Conservation (phyloP, 768 basidiomycete genomes). For the Polyporus arcularius region DNA sequence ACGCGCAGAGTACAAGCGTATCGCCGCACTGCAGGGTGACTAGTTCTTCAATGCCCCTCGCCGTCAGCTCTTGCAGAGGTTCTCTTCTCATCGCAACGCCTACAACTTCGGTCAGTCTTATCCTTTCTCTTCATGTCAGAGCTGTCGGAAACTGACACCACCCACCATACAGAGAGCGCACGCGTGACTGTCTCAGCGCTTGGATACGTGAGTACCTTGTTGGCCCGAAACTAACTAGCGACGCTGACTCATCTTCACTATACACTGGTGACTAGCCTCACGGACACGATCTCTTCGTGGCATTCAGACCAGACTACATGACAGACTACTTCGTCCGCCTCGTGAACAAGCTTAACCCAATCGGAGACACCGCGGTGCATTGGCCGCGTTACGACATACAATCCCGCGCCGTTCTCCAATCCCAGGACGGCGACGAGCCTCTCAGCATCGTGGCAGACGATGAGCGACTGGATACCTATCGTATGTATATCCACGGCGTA, state of each 20-base stretch:
- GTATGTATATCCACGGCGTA: too few relatives aligned
- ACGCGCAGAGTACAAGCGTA: slow-evolving; percentile 39
- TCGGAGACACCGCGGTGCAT: slow-evolving; percentile 24
- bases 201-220: slow-evolving; percentile 1
- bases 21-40: slow-evolving; percentile 32
- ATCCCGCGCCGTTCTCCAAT: not conserved
- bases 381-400: slow-evolving; percentile 22
- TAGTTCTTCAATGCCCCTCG: slow-evolving; percentile 28
- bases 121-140: not conserved
- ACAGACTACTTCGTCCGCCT: slow-evolving; percentile 50
- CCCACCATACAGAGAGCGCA: slow-evolving; percentile 11
- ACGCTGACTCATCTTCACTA: not conserved
- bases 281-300: slow-evolving; percentile 41
- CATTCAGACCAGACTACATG: slow-evolving; percentile 45
- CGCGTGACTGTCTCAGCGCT: slow-evolving; percentile 6
- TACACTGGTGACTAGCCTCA: slow-evolving; percentile 38
- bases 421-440: not conserved
- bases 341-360: slow-evolving; percentile 45
- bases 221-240: not conserved
- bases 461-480: not conserved
- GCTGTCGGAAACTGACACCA: too few relatives aligned
- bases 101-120: slow-evolving; percentile 23
- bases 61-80: slow-evolving; percentile 26
- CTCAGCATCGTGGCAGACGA: not conserved
- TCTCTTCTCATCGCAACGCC: slow-evolving; percentile 20